Evolutionary conservation across 306 rosid species (phyloP).

Genomic region (Carpinus fangiana): DNA sequence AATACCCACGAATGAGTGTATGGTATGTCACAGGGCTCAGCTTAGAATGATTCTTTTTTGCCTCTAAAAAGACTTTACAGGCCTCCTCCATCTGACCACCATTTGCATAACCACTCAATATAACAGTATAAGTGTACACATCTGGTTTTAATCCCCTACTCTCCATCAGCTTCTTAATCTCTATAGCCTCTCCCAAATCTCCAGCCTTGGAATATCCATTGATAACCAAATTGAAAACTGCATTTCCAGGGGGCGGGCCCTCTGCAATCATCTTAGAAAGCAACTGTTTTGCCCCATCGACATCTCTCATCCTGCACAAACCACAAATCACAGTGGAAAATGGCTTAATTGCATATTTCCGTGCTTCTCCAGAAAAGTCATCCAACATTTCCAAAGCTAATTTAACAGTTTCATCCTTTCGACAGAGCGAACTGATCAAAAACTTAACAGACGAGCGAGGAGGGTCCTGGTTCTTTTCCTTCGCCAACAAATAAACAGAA

Average conservation of each 20-base stretch:
- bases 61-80: constrained; percentile 52
- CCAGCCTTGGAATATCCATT: constrained; percentile 59
- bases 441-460: constrained; percentile 37
- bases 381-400: constrained; percentile 56
- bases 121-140: constrained; percentile 66
- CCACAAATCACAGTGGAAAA: constrained; percentile 57
- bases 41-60: constrained; percentile 63
- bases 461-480: constrained; percentile 39
- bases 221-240: constrained; percentile 66
- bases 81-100: constrained; percentile 90
- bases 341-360: constrained; percentile 55
- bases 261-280: constrained; percentile 61
- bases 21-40: constrained; percentile 68
- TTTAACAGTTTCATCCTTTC: constrained; percentile 50
- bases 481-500: constrained; percentile 49
- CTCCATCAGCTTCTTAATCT: constrained; percentile 62
- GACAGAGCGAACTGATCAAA: constrained; percentile 49
- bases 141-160: constrained; percentile 84
- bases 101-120: constrained; percentile 68
- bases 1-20: constrained; percentile 69
- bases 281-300: constrained; percentile 55
- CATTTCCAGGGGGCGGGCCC: constrained; percentile 86
- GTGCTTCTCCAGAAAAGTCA: constrained; percentile 46
- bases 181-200: constrained; percentile 59
- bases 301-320: constrained; percentile 64